Evolutionary conservation across 169 alveolate genomes (phyloP).

Genomic region (Prorocentrum cordatum): DNA sequence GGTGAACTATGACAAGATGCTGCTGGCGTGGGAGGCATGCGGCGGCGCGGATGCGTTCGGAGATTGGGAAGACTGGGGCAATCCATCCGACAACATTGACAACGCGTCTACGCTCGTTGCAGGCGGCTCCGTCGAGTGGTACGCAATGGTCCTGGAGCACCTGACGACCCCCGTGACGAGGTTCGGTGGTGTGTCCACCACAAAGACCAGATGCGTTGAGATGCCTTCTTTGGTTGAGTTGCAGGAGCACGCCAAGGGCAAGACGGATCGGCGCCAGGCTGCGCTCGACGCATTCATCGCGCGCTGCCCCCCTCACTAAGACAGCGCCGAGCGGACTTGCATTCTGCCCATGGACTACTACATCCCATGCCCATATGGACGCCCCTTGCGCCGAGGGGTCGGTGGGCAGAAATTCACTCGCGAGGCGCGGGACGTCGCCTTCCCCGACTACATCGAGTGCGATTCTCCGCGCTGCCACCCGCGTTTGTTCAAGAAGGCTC

Average conservation of each 20-base stretch:
- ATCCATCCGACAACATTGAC: not conserved
- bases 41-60: not conserved
- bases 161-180: not conserved
- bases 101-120: not conserved
- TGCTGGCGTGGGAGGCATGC: not conserved
- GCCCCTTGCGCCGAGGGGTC: not conserved
- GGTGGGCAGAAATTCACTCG: not conserved
- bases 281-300: not conserved
- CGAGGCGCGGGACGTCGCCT: not conserved
- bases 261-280: not conserved
- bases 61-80: not conserved
- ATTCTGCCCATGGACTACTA: not conserved
- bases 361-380: not conserved
- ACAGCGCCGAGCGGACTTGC: too few relatives aligned
- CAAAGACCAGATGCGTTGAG: not conserved
- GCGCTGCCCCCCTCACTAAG: too few relatives aligned
- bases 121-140: not conserved
- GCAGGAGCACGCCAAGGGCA: too few relatives aligned
- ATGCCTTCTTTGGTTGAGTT: not conserved
- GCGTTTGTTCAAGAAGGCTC: not conserved
- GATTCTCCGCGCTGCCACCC: not conserved
- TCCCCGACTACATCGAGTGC: not conserved
- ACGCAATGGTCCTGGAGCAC: too few relatives aligned
- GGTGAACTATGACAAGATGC: not conserved
- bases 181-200: too few relatives aligned